Base-by-base conservation (phyloP, 2,329 filamentous ascomycete species). In the Teratosphaeria destructans region DNA sequence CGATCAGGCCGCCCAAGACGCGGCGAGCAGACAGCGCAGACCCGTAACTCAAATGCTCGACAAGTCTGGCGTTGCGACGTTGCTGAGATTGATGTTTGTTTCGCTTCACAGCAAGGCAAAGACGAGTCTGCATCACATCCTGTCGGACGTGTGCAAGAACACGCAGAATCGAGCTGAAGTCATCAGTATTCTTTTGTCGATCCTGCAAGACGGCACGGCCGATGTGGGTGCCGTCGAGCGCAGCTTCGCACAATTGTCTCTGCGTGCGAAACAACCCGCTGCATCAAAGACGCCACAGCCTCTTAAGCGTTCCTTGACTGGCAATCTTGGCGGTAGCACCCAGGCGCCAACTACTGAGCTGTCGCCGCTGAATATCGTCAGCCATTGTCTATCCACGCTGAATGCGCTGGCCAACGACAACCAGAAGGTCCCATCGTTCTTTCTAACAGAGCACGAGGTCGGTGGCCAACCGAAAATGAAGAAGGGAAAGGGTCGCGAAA, bases 31-130 rank as follows among this genome's bases (percentile, higher is more conserved):
- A 43, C 87, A 88, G 68, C 85, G 89, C 60, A 88, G 89, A 62
- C 86, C 90, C 26, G 88, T 95, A 60, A 89, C 96, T 27, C 94
- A 99, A 72, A 96, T 99, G 88, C 83, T 99, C 34, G 94, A 99
- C 74, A 96, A 96, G 75, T 83, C 92, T 54, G 94, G 95, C 29
- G 87, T 99, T 65, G 94, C 95, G 29, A 97, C 94, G n/a, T 79
- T 99, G 37, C 81, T 99, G 52, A 89, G 95, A n/a, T 82, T 99
- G 10, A 96, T 99, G 93, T 99, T 99, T 73, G 91, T 97, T 67
- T 88, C 90, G 55, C 90, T 96, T 65, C 89, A 93, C 64, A 90
- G 89, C 26, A 94, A 89, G 62, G 87, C 94, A 55, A 89, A 91
- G 65, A 85, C 82, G 62, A 89, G 90, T 61, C 81, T 99, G 57